Evolutionary conservation across 192 early-diverging fungal genomes (phyloP).

Genomic region (Chytriomyces hyalinus): DNA sequence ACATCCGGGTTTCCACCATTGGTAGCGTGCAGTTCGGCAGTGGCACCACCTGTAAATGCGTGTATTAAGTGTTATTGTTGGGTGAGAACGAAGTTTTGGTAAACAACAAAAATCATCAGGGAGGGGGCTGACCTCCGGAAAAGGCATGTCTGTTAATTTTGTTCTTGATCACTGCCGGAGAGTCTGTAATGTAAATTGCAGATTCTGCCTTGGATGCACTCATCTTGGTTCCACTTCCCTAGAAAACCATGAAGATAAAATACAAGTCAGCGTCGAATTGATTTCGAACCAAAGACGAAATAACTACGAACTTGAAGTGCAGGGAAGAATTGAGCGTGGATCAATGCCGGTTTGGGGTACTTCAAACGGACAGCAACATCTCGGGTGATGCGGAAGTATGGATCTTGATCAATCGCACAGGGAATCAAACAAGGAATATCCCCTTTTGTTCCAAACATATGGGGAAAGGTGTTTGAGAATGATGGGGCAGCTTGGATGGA

Average conservation of each 20-base stretch:
- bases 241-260: background rate
- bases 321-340: slow-evolving; percentile 96
- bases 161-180: slow-evolving; percentile 91
- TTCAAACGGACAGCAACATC: slow-evolving; percentile 91
- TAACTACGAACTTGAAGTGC: slow-evolving; percentile 68
- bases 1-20: slow-evolving; percentile 91
- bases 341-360: slow-evolving; percentile 92
- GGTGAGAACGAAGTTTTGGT: background rate
- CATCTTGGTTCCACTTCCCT: slow-evolving; percentile 94
- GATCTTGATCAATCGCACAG: slow-evolving; percentile 98
- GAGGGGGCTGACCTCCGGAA: slow-evolving; percentile 73
- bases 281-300: background rate
- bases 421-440: slow-evolving; percentile 97
- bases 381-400: slow-evolving; percentile 96
- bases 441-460: slow-evolving; percentile 87
- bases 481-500: slow-evolving; percentile 93
- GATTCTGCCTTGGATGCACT: slow-evolving; percentile 85
- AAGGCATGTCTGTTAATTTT: slow-evolving; percentile 97
- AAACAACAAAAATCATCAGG: background rate
- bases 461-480: slow-evolving; percentile 93
- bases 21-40: slow-evolving; percentile 79
- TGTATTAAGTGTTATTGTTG: background rate
- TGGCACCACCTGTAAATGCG: slow-evolving; percentile 52
- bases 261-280: background rate
- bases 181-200: slow-evolving; percentile 93